Base-by-base conservation (phyloP, 2,329 filamentous ascomycete genomes). In the Monilinia aucupariae region DNA sequence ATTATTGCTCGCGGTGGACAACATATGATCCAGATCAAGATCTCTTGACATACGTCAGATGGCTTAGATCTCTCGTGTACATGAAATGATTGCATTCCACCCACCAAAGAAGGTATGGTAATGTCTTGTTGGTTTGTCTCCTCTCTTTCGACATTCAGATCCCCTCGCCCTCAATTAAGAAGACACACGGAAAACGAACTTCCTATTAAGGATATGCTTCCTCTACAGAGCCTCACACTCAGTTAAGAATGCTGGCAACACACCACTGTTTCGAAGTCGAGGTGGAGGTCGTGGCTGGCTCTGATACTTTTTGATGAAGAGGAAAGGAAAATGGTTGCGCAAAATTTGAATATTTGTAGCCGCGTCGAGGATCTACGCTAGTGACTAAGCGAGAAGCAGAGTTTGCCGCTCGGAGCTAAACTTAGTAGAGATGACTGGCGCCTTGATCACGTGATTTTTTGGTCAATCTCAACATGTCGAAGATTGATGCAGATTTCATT, bases 81-180 rank as follows among this genome's bases (percentile, higher is more conserved):
- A 20, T 4, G 41, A 43, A 43, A 22, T 25, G 25, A 20, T 47
- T 47, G 30, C 54, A 56, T 56, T 56, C 54, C 41, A 20, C 25
- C 4, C 1, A 17, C 5, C n/a, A n/a, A n/a, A n/a, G 32, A 8
- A 49, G 17, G 20, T 13, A 30, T 5, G n/a, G 30, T 15, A 48
- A 27, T 49, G 20, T 47, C 30, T 25, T 32, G 6, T 37, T 54
- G n/a, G 50, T 67, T 50, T 84, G 82, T 85, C 77, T 85, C 85
- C 85, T 83, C 80, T 87, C 82, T 82, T 87, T 62, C 84, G 85
- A 87, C 86, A 88, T 87, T 83, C 80, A 77, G 77, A 78, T 77
- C 83, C 80, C 85, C 85, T 87, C 83, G 85, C 84, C 84, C 81
- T 86, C 85, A 87, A 73, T 82, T 67, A 85, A 88, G 85, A 85